Conservation (phyloP, 495 filamentous ascomycete species). For the Hypoxylon rickii region DNA sequence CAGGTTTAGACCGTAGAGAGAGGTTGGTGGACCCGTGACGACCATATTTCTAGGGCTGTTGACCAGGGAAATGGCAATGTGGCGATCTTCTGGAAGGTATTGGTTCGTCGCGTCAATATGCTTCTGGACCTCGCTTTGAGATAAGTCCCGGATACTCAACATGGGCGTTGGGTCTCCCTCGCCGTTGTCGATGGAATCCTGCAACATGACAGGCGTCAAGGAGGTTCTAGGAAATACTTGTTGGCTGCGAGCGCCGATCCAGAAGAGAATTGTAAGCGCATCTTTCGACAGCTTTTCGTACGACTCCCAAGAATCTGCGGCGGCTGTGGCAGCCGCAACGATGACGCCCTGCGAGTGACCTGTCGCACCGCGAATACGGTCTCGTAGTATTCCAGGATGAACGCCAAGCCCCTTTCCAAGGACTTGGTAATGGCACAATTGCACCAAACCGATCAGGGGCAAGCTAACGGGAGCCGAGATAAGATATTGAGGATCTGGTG, state of each 20-base stretch:
- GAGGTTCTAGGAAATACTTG: conserved; percentile 96
- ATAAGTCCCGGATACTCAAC: conserved; percentile 94
- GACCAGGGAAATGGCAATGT: conserved; percentile 92
- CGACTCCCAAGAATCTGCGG: conserved; percentile 85
- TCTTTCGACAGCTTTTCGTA: conserved; percentile 77
- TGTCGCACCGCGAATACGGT: conserved; percentile 82
- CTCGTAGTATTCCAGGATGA: conserved; percentile 81
- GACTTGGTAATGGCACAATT: conserved; percentile 90
- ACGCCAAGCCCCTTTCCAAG: conserved; percentile 87
- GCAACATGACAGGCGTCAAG: conserved; percentile 85
- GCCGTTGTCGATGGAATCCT: conserved; percentile 91
- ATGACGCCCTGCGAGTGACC: conserved; percentile 98
- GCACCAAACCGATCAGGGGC: conserved; percentile 92
- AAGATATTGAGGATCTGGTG: conserved; percentile 93
- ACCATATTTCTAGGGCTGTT: conserved; percentile 98
- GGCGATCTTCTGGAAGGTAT: conserved; percentile 87
- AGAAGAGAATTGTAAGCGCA: conserved; percentile 94
- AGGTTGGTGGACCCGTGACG: conserved; percentile 93
- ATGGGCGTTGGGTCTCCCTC: conserved; percentile 95
- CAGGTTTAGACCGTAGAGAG: conserved; percentile 92
- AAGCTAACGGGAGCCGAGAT: conserved; percentile 97
- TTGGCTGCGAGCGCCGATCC: conserved; percentile 98
- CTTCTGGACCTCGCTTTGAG: conserved; percentile 80
- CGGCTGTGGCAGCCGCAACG: conserved; percentile 88
- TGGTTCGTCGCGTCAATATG: conserved; percentile 96